These are phyloP conservation scores for Dictyostelium brefeldianum DNA, from an alignment of 78 protist genomes.

Conservation along the genomic window DNA sequence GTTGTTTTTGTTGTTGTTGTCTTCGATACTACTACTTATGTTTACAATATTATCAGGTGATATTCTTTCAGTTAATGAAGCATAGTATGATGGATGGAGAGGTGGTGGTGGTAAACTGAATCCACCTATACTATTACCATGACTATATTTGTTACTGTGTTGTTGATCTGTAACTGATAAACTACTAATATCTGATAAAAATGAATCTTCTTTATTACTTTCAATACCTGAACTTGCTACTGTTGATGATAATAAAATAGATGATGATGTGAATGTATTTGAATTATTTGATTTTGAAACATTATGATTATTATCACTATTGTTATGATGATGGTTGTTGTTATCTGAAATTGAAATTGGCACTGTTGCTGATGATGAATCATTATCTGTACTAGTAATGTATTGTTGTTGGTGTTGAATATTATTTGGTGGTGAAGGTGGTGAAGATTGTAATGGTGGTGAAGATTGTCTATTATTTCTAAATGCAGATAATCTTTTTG, in stretches of 20 bases:
- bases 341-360: not conserved
- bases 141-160: not conserved
- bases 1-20: not conserved
- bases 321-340: not conserved
- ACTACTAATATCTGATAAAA: conserved; percentile 1
- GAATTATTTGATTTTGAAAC: not conserved
- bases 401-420: too few relatives aligned
- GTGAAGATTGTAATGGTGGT: too few relatives aligned
- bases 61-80: not conserved
- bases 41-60: not conserved
- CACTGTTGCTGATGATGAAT: not conserved
- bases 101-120: conserved; percentile 32
- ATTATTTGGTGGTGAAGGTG: not conserved
- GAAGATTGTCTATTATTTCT: not conserved
- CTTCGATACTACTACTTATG: not conserved
- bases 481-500: conserved; percentile 39
- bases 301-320: not conserved
- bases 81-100: not conserved
- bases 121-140: not conserved
- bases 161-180: not conserved
- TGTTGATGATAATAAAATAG: not conserved
- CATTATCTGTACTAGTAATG: too few relatives aligned
- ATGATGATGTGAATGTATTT: not conserved
- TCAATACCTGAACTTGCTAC: not conserved
- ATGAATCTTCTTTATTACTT: conserved; percentile 3